Base-by-base conservation (phyloP, 1,284 basidiomycete genomes). In the Inonotus obliquus region DNA sequence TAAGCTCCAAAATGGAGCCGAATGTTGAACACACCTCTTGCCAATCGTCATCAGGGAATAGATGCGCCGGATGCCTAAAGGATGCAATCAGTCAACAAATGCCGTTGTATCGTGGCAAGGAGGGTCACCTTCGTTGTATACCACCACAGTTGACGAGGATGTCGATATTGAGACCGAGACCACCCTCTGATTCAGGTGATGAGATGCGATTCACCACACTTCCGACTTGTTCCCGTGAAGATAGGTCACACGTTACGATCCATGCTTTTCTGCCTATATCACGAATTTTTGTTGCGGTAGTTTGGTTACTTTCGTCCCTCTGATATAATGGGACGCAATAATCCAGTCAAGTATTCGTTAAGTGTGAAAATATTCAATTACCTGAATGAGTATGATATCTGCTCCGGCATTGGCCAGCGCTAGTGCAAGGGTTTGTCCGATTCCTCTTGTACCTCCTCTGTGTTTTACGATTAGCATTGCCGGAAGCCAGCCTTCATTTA, bases 91-190 rank as follows among this genome's bases (percentile, higher is more conserved):
- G n/a, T 39, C 14, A 52, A 13, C 4, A 52, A 35, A 35, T 19
- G 37, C 14, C 17, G 9, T 17, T 29, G 27, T n/a, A 27, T 37
- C n/a, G 23, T 55, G 9, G 11, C 68, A 92, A 84, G 47, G 87
- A 86, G 61, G 91, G 90, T 60, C 89, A 86, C 73, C 94, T 80
- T 69, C 93, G 82, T 74, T 97, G 94, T 69, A 98, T 97, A 54
- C 95, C 96, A 60, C 92, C 96, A 73, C 94, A 97, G 75, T 98
- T 96, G 72, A 98, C 85, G 53, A 98, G 83, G 67, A 97, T 81
- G 72, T 97, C 87, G 66, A 98, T 87, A 60, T 84, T 76, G n/a
- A 63, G 54, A 27, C 62, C 59, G 11, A 63, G 54, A 13, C 62
- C 59, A 21, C 47, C 54, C 53, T 81, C 83, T 48, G 77, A 81